Base-by-base conservation (phyloP, 2,329 filamentous ascomycete genomes). In the Myriosclerotinia duriaeana region DNA sequence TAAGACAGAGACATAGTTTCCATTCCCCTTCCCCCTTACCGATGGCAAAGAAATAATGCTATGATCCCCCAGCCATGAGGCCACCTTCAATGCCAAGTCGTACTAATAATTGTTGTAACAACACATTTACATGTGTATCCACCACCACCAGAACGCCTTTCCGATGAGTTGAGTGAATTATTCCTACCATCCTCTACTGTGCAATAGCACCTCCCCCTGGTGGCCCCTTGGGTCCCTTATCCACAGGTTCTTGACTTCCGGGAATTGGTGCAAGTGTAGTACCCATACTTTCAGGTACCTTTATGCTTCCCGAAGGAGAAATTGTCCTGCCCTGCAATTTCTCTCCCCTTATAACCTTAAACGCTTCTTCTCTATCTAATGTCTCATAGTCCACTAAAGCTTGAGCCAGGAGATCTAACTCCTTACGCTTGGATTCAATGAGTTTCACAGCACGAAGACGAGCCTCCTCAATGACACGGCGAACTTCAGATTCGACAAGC, bases 311-410 rank as follows among this genome's bases (percentile, higher is more conserved):
- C 64, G 82, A 78, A 26, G 86, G 82, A 68, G 86, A 81, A 68
- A 83, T 84, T 61, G 91, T 79, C 68, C 91, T 91, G 55, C 85
- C 84, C 0, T 88, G 83, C 48, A 99, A 81, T 75, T 90, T 89
- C 79, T 97, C 92, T 46, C 95, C 95, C 63, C 86, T 87, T 70
- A 99, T 88, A 7, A 98, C 91, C 81, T 90, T 92, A 78, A 93
- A 88, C 70, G 98, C 96, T 78, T 99, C 95, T 3, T 90, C 88
- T 78, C 89, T 91, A 77, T 90, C 90, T 62, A 99, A 80, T 0
- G 93, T 97, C 82, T 99, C 95, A 78, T 97, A 98, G 78, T 97
- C 89, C 44, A 99, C 87, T 12, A 99, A 84, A 7, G 93, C 95
- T 75, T 93, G 88, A 38, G 95, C 94, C 12, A 99, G 82, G 14